These are phyloP conservation scores for Pholiota molesta DNA, from an alignment of 768 basidiomycete genomes.

Conservation along the genomic window DNA sequence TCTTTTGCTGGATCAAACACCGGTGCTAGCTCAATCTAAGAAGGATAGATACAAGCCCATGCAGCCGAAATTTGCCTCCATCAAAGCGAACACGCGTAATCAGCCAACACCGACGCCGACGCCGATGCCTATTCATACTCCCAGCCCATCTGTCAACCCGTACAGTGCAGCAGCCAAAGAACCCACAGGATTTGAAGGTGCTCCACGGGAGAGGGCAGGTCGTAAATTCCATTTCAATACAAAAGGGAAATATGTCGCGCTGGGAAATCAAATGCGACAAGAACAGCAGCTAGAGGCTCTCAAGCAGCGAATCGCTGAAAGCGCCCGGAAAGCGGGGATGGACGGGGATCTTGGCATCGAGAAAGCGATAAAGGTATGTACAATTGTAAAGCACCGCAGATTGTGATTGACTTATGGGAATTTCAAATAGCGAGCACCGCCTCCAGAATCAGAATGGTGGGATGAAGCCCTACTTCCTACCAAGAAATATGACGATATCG, in stretches of 20 bases:
- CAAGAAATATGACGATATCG: slow-evolving; percentile 79
- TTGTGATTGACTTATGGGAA: neutral
- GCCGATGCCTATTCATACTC: slow-evolving; percentile 38
- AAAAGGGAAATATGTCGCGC: slow-evolving; percentile 88
- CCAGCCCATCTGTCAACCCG: slow-evolving; percentile 60
- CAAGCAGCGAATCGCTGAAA: slow-evolving; percentile 92
- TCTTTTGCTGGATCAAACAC: slow-evolving; percentile 71
- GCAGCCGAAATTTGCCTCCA: slow-evolving; percentile 98
- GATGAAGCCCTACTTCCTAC: slow-evolving; percentile 83
- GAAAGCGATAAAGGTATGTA: slow-evolving; percentile 79
- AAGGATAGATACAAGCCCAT: slow-evolving; percentile 97
- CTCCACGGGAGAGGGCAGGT: slow-evolving; percentile 70
- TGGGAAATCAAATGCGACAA: slow-evolving; percentile 71
- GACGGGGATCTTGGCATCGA: slow-evolving; percentile 93
- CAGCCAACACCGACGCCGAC: slow-evolving; percentile 37
- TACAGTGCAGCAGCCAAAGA: slow-evolving; percentile 63
- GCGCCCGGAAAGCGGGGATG: slow-evolving; percentile 90
- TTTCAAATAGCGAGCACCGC: slow-evolving; percentile 68
- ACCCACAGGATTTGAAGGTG: slow-evolving; percentile 66
- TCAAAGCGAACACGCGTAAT: slow-evolving; percentile 87
- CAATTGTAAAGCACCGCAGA: neutral
- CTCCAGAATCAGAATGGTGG: slow-evolving; percentile 97
- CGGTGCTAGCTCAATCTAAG: slow-evolving; percentile 64
- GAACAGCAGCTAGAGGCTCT: slow-evolving; percentile 86
- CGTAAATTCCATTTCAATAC: slow-evolving; percentile 84